Base-by-base conservation (phyloP, 2,329 filamentous ascomycete genomes). In the Cercospora janseana region DNA sequence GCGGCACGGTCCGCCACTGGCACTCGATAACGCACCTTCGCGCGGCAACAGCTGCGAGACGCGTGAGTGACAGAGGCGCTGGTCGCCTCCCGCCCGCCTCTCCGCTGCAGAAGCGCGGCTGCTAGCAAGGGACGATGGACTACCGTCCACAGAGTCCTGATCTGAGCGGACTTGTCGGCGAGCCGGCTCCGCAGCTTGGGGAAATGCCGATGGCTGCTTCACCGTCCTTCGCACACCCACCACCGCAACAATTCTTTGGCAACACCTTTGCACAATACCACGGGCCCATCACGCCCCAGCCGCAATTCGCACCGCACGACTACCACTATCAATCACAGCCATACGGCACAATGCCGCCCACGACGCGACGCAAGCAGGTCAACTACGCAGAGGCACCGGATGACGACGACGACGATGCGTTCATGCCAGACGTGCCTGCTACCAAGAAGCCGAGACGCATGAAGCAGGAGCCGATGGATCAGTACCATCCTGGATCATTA, bases 341-440 rank as follows among this genome's bases (percentile, higher is more conserved):
- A 32, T 31, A 50, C 7, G 50, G 46, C 32, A 43, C 34, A 47
- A 63, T 63, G 61, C 53, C 60, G 29, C 55, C 59, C 7, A 35
- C 31, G 31, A 46, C 44, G 44, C 44, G 44, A 15, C 55, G 58
- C 29, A 53, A 54, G 9, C 32, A 42, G 38, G 54, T 54, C 42
- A 46, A 53, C 42, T 51, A 54, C 41, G 42, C 45, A 31, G 57
- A 62, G 32, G 31, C 26, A 26, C 32, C 32, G n/a, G n/a, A n/a
- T n/a, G n/a, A n/a, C 32, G 44, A 46, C 10, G 60, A 64, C 29
- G 64, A 66, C 35, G 62, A 67, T 51, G 63, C 67, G 15, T 65
- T 58, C 51, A 59, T 64, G 44, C 64, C 65, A 9, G 62, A 66
- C 27, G 58, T 57, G 13, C 50, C 54, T 10, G 34, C 56, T 13